Evolutionary conservation across 257 asterid genomes (phyloP).

Genomic region (Craterostigma plantagineum): DNA sequence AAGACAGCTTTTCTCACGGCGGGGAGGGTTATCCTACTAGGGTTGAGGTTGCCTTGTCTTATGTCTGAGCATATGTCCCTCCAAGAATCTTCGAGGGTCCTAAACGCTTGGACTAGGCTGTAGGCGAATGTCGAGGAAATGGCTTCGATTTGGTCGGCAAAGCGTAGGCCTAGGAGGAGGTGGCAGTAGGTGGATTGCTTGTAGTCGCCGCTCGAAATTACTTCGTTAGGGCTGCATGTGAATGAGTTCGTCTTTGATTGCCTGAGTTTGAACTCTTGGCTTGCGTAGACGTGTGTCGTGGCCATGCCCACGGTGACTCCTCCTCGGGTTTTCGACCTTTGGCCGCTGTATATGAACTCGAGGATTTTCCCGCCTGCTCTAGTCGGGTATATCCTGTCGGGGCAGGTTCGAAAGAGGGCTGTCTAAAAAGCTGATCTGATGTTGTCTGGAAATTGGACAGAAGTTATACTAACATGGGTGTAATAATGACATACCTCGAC

Average conservation of each 20-base stretch:
- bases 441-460: too few relatives aligned
- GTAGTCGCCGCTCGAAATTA: constrained; percentile 55
- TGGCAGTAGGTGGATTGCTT: constrained; percentile 73
- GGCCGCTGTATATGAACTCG: constrained; percentile 65
- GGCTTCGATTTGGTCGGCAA: constrained; percentile 33
- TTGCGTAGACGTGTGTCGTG: constrained; percentile 58
- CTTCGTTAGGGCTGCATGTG: constrained; percentile 58
- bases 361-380: constrained; percentile 43
- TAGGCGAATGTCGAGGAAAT: constrained; percentile 62
- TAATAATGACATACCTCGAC: constrained; percentile 37
- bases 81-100: constrained; percentile 46
- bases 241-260: constrained; percentile 37
- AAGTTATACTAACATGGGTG: too few relatives aligned
- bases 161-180: constrained; percentile 52
- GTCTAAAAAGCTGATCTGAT: too few relatives aligned
- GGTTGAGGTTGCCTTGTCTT: constrained; percentile 27
- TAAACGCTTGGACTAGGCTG: constrained; percentile 51
- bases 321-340: constrained; percentile 36
- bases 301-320: constrained; percentile 52
- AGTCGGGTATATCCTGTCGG: constrained; percentile 34
- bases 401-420: background rate
- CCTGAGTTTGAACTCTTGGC: constrained; percentile 52
- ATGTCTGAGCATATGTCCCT: constrained; percentile 36
- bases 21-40: constrained; percentile 21
- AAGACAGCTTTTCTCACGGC: constrained; percentile 23